A percentile compares a stretch with the other conserved stretches of the same genome.
Conservation (phyloP, 139 green algal species). For the Chlorella sp. region DNA sequence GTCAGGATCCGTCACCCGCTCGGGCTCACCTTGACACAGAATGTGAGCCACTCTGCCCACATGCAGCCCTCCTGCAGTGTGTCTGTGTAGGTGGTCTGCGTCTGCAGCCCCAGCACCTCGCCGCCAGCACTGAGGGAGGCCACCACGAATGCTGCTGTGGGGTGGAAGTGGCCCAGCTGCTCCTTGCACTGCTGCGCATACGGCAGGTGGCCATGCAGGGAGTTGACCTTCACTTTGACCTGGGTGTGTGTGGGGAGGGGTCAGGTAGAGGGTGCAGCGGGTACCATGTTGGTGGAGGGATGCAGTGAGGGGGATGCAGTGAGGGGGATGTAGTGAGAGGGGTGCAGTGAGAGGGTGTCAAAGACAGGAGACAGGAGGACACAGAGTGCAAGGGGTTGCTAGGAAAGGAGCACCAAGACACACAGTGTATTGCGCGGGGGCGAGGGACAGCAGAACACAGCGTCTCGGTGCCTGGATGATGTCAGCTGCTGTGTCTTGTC, state of each 20-base stretch:
- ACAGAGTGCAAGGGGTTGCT: no score
- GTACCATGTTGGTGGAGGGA: conserved; percentile 36
- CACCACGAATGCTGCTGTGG: conserved; percentile 32
- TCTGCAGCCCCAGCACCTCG: conserved; percentile 49
- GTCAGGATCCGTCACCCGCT: no score
- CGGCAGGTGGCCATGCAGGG: conserved; percentile 10
- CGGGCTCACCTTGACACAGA: conserved; percentile 59
- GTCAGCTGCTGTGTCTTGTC: no score
- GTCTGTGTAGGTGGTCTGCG: conserved; percentile 42
- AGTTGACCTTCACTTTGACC: conserved; percentile 46
- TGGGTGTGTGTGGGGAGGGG: conserved; percentile 6
- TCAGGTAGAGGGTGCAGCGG: background rate
- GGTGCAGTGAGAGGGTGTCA: no score
- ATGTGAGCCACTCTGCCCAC: conserved; percentile 68
- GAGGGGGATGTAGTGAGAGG: background rate
- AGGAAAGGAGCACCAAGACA: no score
- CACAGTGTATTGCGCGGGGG: no score
- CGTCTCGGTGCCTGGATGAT: no score
- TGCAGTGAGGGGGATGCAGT: background rate
- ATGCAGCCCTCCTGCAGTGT: conserved; percentile 11
- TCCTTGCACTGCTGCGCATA: background rate
- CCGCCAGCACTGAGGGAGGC: conserved; percentile 41
- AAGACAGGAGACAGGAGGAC: no score
- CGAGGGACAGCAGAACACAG: no score
- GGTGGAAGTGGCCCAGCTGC: background rate